A percentile compares a stretch with the other conserved stretches of the same genome.
phyloP scores from a whole-genome alignment of 2,329 filamentous ascomycete species.

The Calonectria henricotiae region DNA sequence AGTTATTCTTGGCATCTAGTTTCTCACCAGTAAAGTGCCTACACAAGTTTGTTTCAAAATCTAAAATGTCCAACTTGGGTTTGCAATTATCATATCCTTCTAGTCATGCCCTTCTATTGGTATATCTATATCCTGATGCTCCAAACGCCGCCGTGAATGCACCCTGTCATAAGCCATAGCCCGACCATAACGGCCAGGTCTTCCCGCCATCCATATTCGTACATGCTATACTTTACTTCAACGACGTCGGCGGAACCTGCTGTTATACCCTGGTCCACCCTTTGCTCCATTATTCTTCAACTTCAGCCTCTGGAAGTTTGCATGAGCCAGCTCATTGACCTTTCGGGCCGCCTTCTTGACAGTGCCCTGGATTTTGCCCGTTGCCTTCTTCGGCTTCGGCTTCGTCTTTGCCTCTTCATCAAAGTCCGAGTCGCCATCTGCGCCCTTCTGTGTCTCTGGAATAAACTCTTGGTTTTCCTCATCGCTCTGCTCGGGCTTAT shows the following conservation, averaged over 20 bases:
- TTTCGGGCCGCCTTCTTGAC: conserved; percentile 72
- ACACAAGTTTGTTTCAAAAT: not conserved
- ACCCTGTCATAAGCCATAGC: conserved; percentile 36
- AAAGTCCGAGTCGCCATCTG: conserved; percentile 46
- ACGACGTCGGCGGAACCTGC: conserved; percentile 71
- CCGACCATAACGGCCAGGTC: conserved; percentile 14
- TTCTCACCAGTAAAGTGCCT: not conserved
- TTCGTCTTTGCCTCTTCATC: conserved; percentile 43
- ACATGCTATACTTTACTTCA: conserved; percentile 36
- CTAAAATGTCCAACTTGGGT: not conserved
- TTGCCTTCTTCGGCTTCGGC: conserved; percentile 35
- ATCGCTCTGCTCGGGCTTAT: conserved; percentile 52
- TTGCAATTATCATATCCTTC: not conserved
- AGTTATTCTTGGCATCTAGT: not conserved
- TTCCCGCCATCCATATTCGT: conserved; percentile 15
- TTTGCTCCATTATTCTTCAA: conserved; percentile 75
- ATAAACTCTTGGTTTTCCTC: conserved; percentile 58
- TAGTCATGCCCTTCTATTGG: conserved; percentile 26
- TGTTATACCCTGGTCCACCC: conserved; percentile 72
- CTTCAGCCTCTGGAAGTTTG: conserved; percentile 79
- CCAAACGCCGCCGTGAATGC: conserved; percentile 29
- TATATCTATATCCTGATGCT: conserved; percentile 28
- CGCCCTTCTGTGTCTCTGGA: conserved; percentile 52
- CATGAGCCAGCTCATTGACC: conserved; percentile 76
- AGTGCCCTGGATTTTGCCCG: conserved; percentile 59